phyloP scores from a whole-genome alignment of 805 yeast species.

The Candida jianshihensis region DNA sequence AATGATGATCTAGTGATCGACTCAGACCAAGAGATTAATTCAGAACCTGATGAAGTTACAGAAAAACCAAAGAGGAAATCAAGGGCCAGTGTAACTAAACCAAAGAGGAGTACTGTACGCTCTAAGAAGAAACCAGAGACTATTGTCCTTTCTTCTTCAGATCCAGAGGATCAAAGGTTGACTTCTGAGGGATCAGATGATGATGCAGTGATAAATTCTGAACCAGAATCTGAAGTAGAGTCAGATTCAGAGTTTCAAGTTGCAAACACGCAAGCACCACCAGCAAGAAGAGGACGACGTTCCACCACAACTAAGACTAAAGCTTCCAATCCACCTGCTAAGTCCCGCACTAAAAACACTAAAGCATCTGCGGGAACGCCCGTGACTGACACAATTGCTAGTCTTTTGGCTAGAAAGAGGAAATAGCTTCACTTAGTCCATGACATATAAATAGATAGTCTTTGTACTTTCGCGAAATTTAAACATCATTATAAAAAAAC shows the following conservation, averaged over 20 bases:
- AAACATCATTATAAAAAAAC: not conserved
- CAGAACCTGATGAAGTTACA: conserved; percentile 4
- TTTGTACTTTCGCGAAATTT: not conserved
- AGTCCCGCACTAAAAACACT: not conserved
- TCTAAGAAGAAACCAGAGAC: not conserved
- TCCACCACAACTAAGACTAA: not conserved
- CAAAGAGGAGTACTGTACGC: not conserved
- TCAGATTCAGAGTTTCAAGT: not conserved
- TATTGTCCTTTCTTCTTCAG: not conserved
- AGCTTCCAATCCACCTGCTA: not conserved
- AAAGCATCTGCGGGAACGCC: not conserved
- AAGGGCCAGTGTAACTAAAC: not conserved
- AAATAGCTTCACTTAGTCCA: not conserved
- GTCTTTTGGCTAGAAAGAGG: conserved; percentile 1
- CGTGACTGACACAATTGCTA: conserved; percentile 2
- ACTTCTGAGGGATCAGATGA: not conserved
- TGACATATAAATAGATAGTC: not conserved
- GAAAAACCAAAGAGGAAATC: not conserved
- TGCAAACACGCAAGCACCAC: not conserved
- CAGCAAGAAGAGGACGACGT: not conserved
- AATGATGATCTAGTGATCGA: conserved; percentile 21
- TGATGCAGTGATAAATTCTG: not conserved
- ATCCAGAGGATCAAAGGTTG: not conserved
- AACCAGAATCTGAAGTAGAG: not conserved
- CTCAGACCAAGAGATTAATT: conserved; percentile 13